A percentile compares a stretch with the other conserved stretches of the same genome.
phyloP scores from a whole-genome alignment of 1,284 basidiomycete genomes.

The Irpex sp. region DNA sequence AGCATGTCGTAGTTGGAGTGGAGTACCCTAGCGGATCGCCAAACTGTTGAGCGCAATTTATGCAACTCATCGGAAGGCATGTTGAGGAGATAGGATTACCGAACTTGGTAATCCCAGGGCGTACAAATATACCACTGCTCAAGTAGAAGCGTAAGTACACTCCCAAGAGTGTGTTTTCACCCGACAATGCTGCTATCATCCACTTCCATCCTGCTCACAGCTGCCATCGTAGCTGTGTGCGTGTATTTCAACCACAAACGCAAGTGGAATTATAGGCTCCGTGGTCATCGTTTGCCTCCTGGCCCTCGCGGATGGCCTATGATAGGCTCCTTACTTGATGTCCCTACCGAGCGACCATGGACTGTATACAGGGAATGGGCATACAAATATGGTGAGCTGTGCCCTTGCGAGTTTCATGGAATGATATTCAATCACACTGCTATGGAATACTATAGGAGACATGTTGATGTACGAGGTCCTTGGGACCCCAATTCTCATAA shows the following conservation, averaged over 20 bases:
- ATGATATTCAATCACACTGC: no score
- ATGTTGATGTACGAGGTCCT: no score
- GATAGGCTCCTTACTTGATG: not conserved
- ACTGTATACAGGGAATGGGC: constrained; percentile 7
- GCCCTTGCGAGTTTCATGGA: not conserved
- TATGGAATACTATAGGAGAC: no score
- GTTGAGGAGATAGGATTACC: no score
- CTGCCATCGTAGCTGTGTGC: not conserved
- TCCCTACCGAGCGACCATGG: not conserved
- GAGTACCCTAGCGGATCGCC: no score
- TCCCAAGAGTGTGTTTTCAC: not conserved
- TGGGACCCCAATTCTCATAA: no score
- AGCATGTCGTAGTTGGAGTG: no score
- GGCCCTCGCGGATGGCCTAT: not conserved
- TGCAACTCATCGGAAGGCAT: no score
- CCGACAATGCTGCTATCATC: not conserved
- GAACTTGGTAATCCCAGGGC: no score
- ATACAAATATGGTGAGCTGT: constrained; percentile 8
- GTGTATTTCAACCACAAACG: not conserved
- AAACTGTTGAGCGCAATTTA: no score
- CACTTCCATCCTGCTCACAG: not conserved
- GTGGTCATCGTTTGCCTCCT: not conserved
- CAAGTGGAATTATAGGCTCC: not conserved
- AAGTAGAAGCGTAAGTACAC: no score
- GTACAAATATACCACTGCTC: no score